Evolutionary conservation across 495 filamentous ascomycete genomes (phyloP).

Genomic region (Penicillium salamii): DNA sequence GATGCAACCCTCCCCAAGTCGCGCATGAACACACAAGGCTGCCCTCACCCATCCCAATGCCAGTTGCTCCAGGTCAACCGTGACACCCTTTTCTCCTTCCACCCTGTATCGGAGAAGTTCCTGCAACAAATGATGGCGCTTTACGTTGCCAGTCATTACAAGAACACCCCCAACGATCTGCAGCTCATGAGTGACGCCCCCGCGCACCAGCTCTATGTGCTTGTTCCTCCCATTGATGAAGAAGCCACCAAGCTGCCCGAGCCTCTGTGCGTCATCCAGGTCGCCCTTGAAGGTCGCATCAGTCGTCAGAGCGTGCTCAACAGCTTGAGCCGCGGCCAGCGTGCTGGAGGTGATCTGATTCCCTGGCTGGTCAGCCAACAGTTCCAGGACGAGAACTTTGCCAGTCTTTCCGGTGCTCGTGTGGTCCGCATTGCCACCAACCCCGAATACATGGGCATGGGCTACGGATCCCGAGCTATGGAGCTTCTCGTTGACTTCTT

Average conservation of each 20-base stretch:
- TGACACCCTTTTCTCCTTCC: conserved; percentile 97
- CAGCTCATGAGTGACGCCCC: conserved; percentile 98
- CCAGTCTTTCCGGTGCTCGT: conserved; percentile 85
- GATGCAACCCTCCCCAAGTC: conserved; percentile 84
- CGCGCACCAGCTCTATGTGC: conserved; percentile 93
- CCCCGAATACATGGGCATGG: conserved; percentile 91
- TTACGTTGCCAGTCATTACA: conserved; percentile 98
- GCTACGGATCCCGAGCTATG: conserved; percentile 87
- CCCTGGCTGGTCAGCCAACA: conserved; percentile 98
- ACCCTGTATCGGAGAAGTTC: conserved; percentile 96
- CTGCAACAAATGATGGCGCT: conserved; percentile 97
- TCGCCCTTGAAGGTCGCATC: conserved; percentile 92
- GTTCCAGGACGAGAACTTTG: conserved; percentile 97
- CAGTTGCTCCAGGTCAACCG: conserved; percentile 91
- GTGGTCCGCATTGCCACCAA: conserved; percentile 96
- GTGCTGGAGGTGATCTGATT: conserved; percentile 92
- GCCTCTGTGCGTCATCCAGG: conserved; percentile 90
- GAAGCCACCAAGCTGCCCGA: conserved; percentile 78
- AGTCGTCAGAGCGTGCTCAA: conserved; percentile 89
- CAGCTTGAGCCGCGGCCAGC: conserved; percentile 80
- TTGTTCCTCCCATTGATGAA: conserved; percentile 83
- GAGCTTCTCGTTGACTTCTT: conserved; percentile 88
- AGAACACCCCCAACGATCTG: conserved; percentile 96
- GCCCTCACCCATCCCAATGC: conserved; percentile 85
- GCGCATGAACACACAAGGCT: conserved; percentile 70